Percentiles rank a stretch among this genome's conserved stretches.
Evolutionary conservation across 78 protist genomes (phyloP).

Genomic region (Dictyostelium intermedium): DNA sequence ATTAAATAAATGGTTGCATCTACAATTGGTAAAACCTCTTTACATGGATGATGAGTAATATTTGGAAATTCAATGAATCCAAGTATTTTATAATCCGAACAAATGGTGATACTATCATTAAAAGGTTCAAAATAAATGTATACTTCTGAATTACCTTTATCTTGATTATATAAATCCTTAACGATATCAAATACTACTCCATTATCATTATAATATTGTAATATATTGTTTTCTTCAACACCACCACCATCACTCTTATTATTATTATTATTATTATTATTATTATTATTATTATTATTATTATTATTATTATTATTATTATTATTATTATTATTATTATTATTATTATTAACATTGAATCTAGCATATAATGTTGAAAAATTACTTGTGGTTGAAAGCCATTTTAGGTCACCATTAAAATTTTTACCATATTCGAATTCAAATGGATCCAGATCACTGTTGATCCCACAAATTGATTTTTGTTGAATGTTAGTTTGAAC

Average conservation of each 20-base stretch:
- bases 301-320: too few species aligned
- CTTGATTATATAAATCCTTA: background rate
- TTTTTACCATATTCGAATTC: slow-evolving; percentile 2
- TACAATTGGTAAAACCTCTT: background rate
- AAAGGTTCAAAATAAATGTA: background rate
- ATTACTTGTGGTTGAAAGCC: background rate
- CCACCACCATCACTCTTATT: too few species aligned
- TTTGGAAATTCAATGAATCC: background rate
- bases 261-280: too few species aligned
- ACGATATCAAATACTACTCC: background rate
- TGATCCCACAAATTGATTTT: background rate
- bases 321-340: background rate
- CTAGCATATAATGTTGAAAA: background rate
- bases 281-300: too few species aligned
- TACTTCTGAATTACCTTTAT: background rate
- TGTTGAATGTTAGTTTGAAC: background rate
- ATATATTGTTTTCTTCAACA: too few species aligned
- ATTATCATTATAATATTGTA: background rate
- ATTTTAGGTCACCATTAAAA: background rate
- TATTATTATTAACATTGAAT: background rate
- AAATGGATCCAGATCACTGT: background rate
- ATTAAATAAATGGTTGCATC: background rate
- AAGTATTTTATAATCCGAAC: slow-evolving; percentile 6
- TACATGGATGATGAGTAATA: background rate
- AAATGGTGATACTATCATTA: background rate